A percentile compares a stretch with the other conserved stretches of the same genome.
These are phyloP conservation scores for Escovopsis sp. DNA, from an alignment of 2,329 filamentous ascomycete genomes.

Conservation along the genomic window DNA sequence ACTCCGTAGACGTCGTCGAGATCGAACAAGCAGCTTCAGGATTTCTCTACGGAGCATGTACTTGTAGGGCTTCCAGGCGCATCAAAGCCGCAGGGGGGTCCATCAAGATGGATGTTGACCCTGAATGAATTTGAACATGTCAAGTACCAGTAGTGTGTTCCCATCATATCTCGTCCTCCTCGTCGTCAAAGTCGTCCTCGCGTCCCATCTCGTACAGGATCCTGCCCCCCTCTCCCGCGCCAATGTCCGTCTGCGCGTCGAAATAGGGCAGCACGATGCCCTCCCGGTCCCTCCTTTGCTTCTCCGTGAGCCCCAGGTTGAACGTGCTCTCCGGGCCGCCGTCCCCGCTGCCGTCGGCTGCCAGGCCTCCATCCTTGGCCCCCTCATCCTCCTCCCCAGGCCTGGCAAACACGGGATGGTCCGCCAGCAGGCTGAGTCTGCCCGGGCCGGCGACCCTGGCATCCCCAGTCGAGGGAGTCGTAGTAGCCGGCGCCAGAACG, in stretches of 20 bases:
- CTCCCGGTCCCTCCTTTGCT: conserved; percentile 74
- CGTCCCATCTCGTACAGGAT: conserved; percentile 95
- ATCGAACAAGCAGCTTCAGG: too few species aligned
- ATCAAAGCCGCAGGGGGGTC: too few species aligned
- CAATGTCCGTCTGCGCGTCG: conserved; percentile 75
- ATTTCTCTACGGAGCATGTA: too few species aligned
- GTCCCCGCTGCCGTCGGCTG: conserved; percentile 24
- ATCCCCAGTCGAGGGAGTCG: not conserved
- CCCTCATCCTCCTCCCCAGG: conserved; percentile 16
- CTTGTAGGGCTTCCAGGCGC: too few species aligned
- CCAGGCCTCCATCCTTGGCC: too few species aligned
- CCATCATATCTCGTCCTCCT: conserved; percentile 84
- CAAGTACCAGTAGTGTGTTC: too few species aligned
- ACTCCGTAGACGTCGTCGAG: too few species aligned
- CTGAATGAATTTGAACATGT: too few species aligned
- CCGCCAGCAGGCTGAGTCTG: conserved; percentile 47
- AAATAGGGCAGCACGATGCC: conserved; percentile 90
- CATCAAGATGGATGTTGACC: too few species aligned
- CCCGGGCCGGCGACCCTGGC: conserved; percentile 10
- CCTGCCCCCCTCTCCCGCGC: conserved; percentile 70
- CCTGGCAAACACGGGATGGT: conserved; percentile 55
- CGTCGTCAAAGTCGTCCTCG: conserved; percentile 94
- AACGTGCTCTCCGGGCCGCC: conserved; percentile 63
- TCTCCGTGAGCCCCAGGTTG: conserved; percentile 72
- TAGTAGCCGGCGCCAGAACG: conserved; percentile 21